phyloP scores from a whole-genome alignment of 2,329 filamentous ascomycete species.

The Didymella sp. region DNA sequence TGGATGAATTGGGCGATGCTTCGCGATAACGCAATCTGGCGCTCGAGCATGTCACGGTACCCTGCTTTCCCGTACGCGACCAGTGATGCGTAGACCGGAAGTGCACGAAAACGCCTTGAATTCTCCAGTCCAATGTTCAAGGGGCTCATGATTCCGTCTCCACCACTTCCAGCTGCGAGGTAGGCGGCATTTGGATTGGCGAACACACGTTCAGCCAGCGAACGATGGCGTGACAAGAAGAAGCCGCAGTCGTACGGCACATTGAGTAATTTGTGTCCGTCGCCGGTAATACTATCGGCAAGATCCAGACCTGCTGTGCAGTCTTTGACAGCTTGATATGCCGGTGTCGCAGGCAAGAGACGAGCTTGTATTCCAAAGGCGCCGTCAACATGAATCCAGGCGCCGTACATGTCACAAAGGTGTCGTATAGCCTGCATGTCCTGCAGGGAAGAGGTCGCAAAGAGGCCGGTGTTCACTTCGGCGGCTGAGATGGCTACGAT shows the following conservation, averaged over 20 bases:
- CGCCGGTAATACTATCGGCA: constrained; percentile 85
- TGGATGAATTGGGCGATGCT: constrained; percentile 69
- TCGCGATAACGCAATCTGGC: constrained; percentile 75
- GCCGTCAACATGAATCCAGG: constrained; percentile 91
- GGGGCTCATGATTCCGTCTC: constrained; percentile 71
- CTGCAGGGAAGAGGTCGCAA: constrained; percentile 65
- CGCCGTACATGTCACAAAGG: constrained; percentile 74
- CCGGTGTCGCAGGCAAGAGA: constrained; percentile 61
- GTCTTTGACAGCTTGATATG: constrained; percentile 64
- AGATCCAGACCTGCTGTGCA: constrained; percentile 72
- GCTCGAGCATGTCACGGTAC: constrained; percentile 71
- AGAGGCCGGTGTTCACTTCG: constrained; percentile 89
- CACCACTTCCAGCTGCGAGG: constrained; percentile 58
- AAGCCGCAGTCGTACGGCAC: constrained; percentile 94
- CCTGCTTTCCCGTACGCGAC: constrained; percentile 75
- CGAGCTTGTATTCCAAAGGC: constrained; percentile 87
- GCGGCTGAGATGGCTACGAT: constrained; percentile 84
- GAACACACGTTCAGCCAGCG: constrained; percentile 70
- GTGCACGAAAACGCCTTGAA: constrained; percentile 84
- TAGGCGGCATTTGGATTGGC: constrained; percentile 86
- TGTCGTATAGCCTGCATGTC: constrained; percentile 69
- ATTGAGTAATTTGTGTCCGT: constrained; percentile 92
- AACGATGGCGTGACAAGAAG: constrained; percentile 75
- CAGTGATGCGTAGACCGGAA: constrained; percentile 87
- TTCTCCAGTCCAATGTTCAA: constrained; percentile 90